phyloP scores from a whole-genome alignment of 176 grass and related monocot species.

The Melocanna baccifera region DNA sequence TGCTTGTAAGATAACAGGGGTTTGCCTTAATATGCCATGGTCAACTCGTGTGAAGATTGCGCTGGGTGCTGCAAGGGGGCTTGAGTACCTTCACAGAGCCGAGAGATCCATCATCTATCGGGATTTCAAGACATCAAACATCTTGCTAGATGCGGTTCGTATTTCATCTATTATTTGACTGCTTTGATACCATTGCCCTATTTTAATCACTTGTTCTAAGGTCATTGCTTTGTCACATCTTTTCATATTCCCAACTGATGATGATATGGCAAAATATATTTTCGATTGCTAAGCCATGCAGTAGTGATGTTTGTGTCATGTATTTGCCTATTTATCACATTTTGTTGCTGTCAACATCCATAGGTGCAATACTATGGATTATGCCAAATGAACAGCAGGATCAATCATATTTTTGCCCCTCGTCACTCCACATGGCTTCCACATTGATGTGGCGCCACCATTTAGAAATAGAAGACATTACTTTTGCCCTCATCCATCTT shows the following conservation, averaged over 20 bases:
- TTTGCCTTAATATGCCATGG: conserved; percentile 89
- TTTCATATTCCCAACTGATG: not conserved
- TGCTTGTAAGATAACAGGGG: conserved; percentile 58
- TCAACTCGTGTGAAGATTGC: conserved; percentile 94
- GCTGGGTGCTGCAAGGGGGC: conserved; percentile 74
- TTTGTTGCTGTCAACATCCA: not conserved
- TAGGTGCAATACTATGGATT: not conserved
- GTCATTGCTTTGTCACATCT: not conserved
- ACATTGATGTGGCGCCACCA: not conserved
- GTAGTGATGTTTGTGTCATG: conserved; percentile 1
- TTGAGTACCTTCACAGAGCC: conserved; percentile 85
- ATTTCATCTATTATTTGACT: conserved; percentile 11
- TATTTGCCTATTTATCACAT: not conserved
- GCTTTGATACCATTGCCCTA: not conserved
- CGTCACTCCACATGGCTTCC: not conserved
- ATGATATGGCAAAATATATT: not conserved
- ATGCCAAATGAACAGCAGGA: not conserved
- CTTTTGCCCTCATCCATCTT: not conserved
- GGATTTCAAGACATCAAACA: conserved; percentile 99
- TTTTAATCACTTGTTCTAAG: not conserved
- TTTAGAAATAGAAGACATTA: conserved; percentile 1
- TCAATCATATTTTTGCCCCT: not conserved
- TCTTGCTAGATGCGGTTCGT: conserved; percentile 87
- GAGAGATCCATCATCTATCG: conserved; percentile 97
- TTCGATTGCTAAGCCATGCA: not conserved